Base-by-base conservation (phyloP, 257 asterid species). In the Cordia subcordata region DNA sequence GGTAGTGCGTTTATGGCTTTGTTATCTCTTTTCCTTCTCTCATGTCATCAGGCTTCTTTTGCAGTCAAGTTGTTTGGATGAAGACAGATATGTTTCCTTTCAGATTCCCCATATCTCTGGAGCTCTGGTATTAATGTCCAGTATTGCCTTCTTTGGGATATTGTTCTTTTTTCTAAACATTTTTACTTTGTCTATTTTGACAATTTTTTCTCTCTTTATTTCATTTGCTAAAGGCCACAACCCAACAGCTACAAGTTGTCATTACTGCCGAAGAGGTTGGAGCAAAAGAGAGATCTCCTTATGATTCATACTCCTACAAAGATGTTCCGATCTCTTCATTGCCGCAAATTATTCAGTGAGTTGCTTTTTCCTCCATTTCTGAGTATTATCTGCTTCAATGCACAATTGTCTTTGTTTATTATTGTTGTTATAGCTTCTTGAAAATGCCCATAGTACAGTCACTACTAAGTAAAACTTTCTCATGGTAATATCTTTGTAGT, bases 231-330 rank as follows among this genome's bases (percentile, higher is more conserved):
- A 68, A 89, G 97, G 85, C 61, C 61, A 59, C 70, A 58, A 57
- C 80, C 32, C 87, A 80, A 65, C 94, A 83, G 74, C 68, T 93
- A 70, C 95, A 82, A 86, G 97, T 90, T 51, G 73, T 79, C 62
- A 75, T 90, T 45, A 71, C 84, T 47, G 94, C 97, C 55, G 90
- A 80, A 66, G 97, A 87, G 73, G 73, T 78, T 68, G 95, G 95
- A 63, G 77, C 93, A 38, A 83, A 73, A 75, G 95, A 83, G 59
- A 84, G 81, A 87, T 77, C 97, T 54, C 70, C 75, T 38, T 93
- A 90, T 70, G 96, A 93, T 79, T 80, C 81, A 19, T 86, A 85
- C 74, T 69, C 92, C 54, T 85, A 80, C 71, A 73, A 57, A 68
- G 94, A 76, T 57, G 65, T 89, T 55, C 90, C 97, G 53, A 79